These are phyloP conservation scores for Zygnema cylindricum DNA, from an alignment of 139 green algal genomes.

Conservation along the genomic window DNA sequence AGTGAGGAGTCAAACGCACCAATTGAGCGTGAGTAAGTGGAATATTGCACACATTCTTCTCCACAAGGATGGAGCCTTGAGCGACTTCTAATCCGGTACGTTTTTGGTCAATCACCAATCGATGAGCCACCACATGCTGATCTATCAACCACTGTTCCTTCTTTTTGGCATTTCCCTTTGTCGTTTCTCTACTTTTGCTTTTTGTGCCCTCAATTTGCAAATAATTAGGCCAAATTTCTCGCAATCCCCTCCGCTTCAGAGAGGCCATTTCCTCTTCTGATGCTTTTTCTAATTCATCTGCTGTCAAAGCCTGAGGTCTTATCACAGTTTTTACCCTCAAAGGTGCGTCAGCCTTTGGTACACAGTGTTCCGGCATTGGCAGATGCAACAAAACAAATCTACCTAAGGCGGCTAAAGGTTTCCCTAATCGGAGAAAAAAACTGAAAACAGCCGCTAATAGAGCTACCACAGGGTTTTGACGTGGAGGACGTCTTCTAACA, in stretches of 20 bases:
- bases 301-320: not conserved
- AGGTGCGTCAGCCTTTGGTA: not conserved
- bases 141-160: not conserved
- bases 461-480: not conserved
- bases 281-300: not conserved
- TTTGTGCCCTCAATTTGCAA: not conserved
- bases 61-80: not conserved
- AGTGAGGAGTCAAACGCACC: too few relatives aligned
- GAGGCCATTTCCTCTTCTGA: not conserved
- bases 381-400: not conserved
- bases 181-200: too few relatives aligned
- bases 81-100: not conserved
- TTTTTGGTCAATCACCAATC: not conserved
- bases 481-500: not conserved
- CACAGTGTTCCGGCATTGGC: not conserved
- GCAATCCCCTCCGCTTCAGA: not conserved
- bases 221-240: not conserved
- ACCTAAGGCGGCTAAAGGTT: not conserved
- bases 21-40: not conserved
- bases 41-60: not conserved
- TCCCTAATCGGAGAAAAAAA: not conserved
- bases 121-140: not conserved
- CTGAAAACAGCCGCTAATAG: not conserved
- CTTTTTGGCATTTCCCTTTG: not conserved
- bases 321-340: not conserved